These are phyloP conservation scores for Penicillium sp. DNA, from an alignment of 2,329 filamentous ascomycete genomes.

Conservation along the genomic window DNA sequence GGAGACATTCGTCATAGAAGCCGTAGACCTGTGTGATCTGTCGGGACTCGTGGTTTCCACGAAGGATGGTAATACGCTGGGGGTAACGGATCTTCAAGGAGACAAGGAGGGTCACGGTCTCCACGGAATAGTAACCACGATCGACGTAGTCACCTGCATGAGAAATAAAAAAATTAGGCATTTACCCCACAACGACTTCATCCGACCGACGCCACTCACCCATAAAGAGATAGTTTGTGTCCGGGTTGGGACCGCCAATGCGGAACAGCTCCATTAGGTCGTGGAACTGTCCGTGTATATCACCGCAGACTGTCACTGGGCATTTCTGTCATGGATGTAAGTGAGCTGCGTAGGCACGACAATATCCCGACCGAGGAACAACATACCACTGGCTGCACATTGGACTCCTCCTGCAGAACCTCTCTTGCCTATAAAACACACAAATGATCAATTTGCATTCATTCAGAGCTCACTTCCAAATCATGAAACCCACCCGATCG, in stretches of 20 bases:
- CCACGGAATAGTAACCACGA: conserved; percentile 97
- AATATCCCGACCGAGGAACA: conserved; percentile 22
- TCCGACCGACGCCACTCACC: conserved; percentile 56
- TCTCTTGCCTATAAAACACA: conserved; percentile 72
- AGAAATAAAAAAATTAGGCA: conserved; percentile 5
- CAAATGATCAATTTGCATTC: conserved; percentile 18
- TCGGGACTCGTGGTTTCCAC: conserved; percentile 97
- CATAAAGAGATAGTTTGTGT: conserved; percentile 99
- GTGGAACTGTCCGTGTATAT: conserved; percentile 99
- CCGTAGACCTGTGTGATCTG: conserved; percentile 99
- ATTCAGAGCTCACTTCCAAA: conserved; percentile 10
- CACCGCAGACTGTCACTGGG: conserved; percentile 96
- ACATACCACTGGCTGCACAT: conserved; percentile 96
- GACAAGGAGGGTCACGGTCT: conserved; percentile 95
- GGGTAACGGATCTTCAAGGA: conserved; percentile 98
- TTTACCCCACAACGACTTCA: conserved; percentile 13
- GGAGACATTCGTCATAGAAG: conserved; percentile 98
- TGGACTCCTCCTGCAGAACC: conserved; percentile 95
- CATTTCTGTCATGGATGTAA: conserved; percentile 69
- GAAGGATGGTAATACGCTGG: conserved; percentile 95
- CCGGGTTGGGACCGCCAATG: conserved; percentile 95
- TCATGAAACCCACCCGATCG: conserved; percentile 74
- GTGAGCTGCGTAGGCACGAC: conserved; percentile 12
- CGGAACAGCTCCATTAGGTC: conserved; percentile 99
- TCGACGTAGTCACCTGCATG: conserved; percentile 90